Base-by-base conservation (phyloP, 768 basidiomycete species). In the Mycena rosella region DNA sequence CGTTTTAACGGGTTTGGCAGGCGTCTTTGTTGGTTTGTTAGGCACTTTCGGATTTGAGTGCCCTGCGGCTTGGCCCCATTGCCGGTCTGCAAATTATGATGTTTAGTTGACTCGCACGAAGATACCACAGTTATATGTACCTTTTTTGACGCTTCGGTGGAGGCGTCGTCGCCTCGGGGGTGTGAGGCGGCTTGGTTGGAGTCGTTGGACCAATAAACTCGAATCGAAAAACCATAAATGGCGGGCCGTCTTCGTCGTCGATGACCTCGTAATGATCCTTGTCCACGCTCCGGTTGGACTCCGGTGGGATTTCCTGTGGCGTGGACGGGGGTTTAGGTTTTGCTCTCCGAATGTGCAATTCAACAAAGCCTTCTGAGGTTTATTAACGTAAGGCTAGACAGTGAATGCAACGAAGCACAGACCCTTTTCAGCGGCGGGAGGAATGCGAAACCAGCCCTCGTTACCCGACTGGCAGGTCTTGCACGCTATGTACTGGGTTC, bases 341-440 rank as follows among this genome's bases (percentile, higher is more conserved):
- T 2, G n/a, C 45, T 8, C 57, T 24, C 5, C 57, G 44, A 18
- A 59, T 22, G 30, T 59, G 42, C 27, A 47, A 17, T 24, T 47
- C 27, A 15, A 59, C 57, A 17, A 59, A 59, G 5, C 44, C 44
- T 45, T 18, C 29, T 30, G 32, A 24, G 15, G 2, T 14, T 18
- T 6, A 15, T 32, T 26, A 59, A 8, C 30, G 1, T 18, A 22
- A 15, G 34, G 15, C 8, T 36, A 8, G 34, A 36, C 15, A 8
- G 34, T 36, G n/a, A n/a, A n/a, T 36, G 15, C 34, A 36, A 36
- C 7, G 7, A 36, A 14, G 29, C 27, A 5, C 13, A 27, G 29
- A 48, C 57, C 57, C 32, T 59, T 59, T 20, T 24, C 57, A 24
- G 57, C 6, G n/a, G 56, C 56, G 3, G 55, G 38, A 27, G 56